Base-by-base conservation (phyloP, 2,329 filamentous ascomycete species). In the Claviceps capensis region DNA sequence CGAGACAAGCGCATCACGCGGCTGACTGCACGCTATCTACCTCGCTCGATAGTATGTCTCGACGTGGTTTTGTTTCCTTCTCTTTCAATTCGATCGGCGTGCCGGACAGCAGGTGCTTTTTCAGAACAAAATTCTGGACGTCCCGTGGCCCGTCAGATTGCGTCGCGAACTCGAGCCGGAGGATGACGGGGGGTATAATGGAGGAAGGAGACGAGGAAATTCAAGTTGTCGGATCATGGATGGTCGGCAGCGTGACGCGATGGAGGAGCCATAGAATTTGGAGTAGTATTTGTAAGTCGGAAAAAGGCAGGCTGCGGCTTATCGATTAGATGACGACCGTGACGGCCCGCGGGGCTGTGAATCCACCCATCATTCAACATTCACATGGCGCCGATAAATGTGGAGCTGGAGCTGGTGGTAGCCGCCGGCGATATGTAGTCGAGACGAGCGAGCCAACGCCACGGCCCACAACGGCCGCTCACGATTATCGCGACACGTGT, bases 271-370 rank as follows among this genome's bases (percentile, higher is more conserved):
- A 26, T 26, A 26, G 23, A 4, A 26, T 26, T 26, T 26, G 23
- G 23, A 26, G 26, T 9, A 14, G 22, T 38, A 49, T 36, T 44
- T 45, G 47, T 47, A 45, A 17, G 26, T 34, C 8, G 23, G 16
- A 17, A 42, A 17, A 37, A 34, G 13, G 17, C 40, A 19, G 36
- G 50, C 36, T 22, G 4, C 26, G 17, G 23, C 43, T 30, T 53
- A 53, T 51, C 52, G 48, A 53, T 53, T 53, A 53, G 48, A 51
- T 48, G 22, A 49, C 43, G 17, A 16, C 14, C 34, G 34, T 37
- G 41, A 19, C 41, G 17, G 41, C 17, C 26, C 26, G 14, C 26
- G n/a, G 22, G 17, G 17, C 8, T 16, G 8, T 9, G 7, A n/a
- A 17, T 41, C 16, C n/a, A 40, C 5, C 47, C 17, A 19, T 43